Evolutionary conservation across 1,284 basidiomycete genomes (phyloP), one percentile per base, ranked within the genome.

Genomic region (Ustilago tritici): DNA sequence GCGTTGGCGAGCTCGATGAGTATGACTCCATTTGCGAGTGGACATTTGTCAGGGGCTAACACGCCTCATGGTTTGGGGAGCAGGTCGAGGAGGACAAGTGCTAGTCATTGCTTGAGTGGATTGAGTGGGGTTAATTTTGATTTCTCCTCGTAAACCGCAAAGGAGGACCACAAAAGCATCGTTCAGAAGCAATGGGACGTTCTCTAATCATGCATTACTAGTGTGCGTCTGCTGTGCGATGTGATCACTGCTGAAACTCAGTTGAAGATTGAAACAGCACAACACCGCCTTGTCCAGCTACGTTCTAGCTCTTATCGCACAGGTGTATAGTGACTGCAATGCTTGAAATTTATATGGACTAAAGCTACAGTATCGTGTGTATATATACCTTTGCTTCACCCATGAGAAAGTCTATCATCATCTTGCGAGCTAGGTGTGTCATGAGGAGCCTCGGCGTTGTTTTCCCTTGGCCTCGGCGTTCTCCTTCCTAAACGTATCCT

Each of bases 51-150:
- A 0, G 73, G 73, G 4, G 63, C 69, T 0, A 76, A 68, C 34
- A 76, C 74, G 11, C 69, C 74, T 11, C 73, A 76, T 43, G 66
- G 66, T 1, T 36, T 65, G 11, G 65, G 60, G 0, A 65, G 64
- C 41, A 65, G 74, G 49, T 59, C 55, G 17, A 65, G 74, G 34
- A 63, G 69, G 35, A 60, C 68, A 2, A 71, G 69, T 31, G 74
- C 74, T 7, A 68, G 56, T 32, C 72, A 76, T 41, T 68, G 61
- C 15, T 23, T 61, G 31, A 53, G 58, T 11, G 74, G 74, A 3
- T 41, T 76, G 55, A 9, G 58, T 3, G 61, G 64, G 8, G 61
- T 76, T 23, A 68, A 71, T 35, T 76, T 76, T 47, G 74, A 76
- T 59, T 71, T 76, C 41, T 53, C 63, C 28, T 54, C 47, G 19